These are phyloP conservation scores for Aspergillus phoenicis DNA, from an alignment of 2,329 filamentous ascomycete species.

Conservation along the genomic window DNA sequence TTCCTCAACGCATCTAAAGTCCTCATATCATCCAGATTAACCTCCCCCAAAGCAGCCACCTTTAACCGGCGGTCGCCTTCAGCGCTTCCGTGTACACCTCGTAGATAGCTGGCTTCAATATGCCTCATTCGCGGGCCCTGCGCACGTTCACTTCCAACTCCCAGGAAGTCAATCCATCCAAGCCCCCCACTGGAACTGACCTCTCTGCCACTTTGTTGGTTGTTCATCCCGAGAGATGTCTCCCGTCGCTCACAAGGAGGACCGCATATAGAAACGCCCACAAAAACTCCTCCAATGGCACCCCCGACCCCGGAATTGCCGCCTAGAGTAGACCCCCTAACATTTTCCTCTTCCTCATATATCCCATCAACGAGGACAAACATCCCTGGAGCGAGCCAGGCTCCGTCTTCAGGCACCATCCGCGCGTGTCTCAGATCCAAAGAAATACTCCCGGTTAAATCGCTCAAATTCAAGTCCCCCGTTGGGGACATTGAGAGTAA, in stretches of 20 bases:
- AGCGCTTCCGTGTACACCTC: conserved; percentile 25
- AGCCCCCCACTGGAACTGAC: conserved; percentile 72
- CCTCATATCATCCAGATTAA: conserved; percentile 83
- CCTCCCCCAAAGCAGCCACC: conserved; percentile 78
- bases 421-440: conserved; percentile 80
- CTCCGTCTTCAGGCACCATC: conserved; percentile 79
- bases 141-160: conserved; percentile 84
- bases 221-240: conserved; percentile 72
- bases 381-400: conserved; percentile 95
- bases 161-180: conserved; percentile 96
- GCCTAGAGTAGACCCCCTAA: conserved; percentile 67
- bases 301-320: conserved; percentile 82
- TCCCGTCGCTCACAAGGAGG: conserved; percentile 86
- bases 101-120: conserved; percentile 71
- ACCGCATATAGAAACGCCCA: conserved; percentile 86
- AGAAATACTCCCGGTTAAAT: conserved; percentile 83
- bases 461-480: conserved; percentile 78
- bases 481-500: conserved; percentile 79
- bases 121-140: conserved; percentile 80
- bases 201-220: conserved; percentile 40
- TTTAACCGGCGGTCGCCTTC: conserved; percentile 45
- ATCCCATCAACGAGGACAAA: conserved; percentile 91
- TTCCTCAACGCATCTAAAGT: conserved; percentile 79
- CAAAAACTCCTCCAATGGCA: conserved; percentile 86
- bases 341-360: conserved; percentile 89